Percentiles rank a stretch among this genome's conserved stretches.
These are phyloP conservation scores for Cucumis cinereus DNA, from an alignment of 306 rosid genomes.

Conservation along the genomic window DNA sequence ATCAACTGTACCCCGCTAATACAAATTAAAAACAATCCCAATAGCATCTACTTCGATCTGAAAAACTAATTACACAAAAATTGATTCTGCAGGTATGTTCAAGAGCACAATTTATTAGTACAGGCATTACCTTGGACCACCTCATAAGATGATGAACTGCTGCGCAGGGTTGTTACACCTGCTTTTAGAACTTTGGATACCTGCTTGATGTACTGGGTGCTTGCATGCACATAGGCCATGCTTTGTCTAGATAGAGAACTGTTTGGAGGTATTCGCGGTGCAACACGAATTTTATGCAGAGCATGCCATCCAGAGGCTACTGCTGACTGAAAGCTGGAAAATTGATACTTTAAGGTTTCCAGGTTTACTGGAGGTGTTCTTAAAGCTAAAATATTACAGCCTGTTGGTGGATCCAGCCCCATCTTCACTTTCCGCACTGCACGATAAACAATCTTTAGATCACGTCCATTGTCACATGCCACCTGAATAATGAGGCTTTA, in stretches of 20 bases:
- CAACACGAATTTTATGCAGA: constrained; percentile 41
- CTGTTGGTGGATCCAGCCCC: constrained; percentile 73
- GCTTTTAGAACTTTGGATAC: constrained; percentile 83
- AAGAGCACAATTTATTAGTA: background rate
- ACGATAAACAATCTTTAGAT: constrained; percentile 14
- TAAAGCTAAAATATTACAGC: constrained; percentile 67
- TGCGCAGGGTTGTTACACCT: constrained; percentile 77
- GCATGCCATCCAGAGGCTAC: constrained; percentile 78
- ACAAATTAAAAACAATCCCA: background rate
- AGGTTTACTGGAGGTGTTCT: constrained; percentile 40
- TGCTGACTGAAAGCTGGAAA: constrained; percentile 56
- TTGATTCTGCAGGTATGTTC: background rate
- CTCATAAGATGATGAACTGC: constrained; percentile 73
- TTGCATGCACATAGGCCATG: constrained; percentile 87
- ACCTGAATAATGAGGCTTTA: constrained; percentile 2
- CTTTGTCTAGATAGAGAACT: constrained; percentile 75
- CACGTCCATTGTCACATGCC: background rate
- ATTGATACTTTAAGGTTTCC: constrained; percentile 37
- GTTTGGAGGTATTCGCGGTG: constrained; percentile 62
- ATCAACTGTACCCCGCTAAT: background rate
- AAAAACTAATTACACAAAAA: background rate
- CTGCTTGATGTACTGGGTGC: constrained; percentile 77
- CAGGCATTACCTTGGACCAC: constrained; percentile 62
- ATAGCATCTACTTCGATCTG: background rate
- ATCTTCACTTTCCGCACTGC: constrained; percentile 88